Base-by-base conservation (phyloP, 1,139 yeast species). In the Suhomyces choctaworum region DNA sequence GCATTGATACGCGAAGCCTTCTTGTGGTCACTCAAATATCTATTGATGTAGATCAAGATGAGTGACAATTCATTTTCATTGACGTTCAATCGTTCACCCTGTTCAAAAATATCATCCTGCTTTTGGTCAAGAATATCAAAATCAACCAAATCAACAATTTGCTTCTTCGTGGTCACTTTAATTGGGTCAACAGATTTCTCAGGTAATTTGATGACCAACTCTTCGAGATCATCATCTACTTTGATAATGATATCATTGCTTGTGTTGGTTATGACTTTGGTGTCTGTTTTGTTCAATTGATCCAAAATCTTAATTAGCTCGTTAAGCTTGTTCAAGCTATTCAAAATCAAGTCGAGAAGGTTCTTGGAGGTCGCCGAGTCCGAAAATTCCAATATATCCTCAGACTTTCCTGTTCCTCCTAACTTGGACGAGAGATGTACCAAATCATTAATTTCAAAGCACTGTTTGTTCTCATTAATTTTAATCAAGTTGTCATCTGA, bases 301-400 rank as follows among this genome's bases (percentile, higher is more conserved):
- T 63, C 64, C 29, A 67, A 47, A 13, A 68, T 48, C 29, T 54
- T 59, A 22, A 69, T 60, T 29, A 69, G 47, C 31, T 56, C 56
- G 23, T 58, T 60, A 32, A 70, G 54, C 38, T 59, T 61, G 36
- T 57, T 55, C 36, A 70, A 53, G 19, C 51, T 56, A 29, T 54
- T 52, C 33, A 70, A 62, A 3, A 65, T 42, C 10, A 48, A 47
- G 20, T 52, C 55, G 14, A 68, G 50, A 5, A 64, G 37, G 15
- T 43, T 29, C 12, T 44, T 40, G 12, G 39, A 29, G 1, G 27
- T 9, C 11, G 31, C 21, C 9, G 34, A 24, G 10, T 30, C 35
- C 4, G 35, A 26, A 16, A 29, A 28, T 9, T 31, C 37, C 11
- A 30, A 22, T 15, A 25, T 30, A 16, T 32, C 34, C 15, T 27